phyloP scores from a whole-genome alignment of 108 stramenopile genomes.

The Cyclotella kingstonii region DNA sequence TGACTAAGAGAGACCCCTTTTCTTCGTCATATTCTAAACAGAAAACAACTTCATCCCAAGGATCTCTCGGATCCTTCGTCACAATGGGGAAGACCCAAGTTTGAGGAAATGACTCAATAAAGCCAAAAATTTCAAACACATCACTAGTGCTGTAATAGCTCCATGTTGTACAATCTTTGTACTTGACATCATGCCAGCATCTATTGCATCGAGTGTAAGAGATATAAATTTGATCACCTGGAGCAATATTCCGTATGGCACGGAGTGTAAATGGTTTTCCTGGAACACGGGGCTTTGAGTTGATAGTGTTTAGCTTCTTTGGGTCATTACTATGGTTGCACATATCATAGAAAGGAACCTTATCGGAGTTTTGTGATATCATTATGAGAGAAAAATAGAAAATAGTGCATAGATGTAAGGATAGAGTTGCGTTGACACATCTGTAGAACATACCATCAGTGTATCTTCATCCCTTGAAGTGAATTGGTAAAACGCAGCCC shows the following conservation, averaged over 20 bases:
- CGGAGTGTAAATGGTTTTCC: slow-evolving; percentile 28
- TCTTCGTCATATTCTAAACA: slow-evolving; percentile 30
- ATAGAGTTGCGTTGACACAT: no score
- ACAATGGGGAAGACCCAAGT: slow-evolving; percentile 28
- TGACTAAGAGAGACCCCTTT: slow-evolving; percentile 12
- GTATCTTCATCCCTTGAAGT: slow-evolving; percentile 43
- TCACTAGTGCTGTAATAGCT: slow-evolving; percentile 24
- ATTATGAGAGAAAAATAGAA: no score
- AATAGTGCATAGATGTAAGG: no score
- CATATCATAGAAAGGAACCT: slow-evolving; percentile 47
- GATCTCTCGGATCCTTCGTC: slow-evolving; percentile 1
- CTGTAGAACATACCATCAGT: slow-evolving; percentile 37
- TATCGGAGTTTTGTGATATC: background rate
- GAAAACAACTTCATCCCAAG: slow-evolving; percentile 34
- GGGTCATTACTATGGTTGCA: slow-evolving; percentile 46
- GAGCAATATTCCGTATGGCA: slow-evolving; percentile 20
- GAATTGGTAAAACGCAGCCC: slow-evolving; percentile 42
- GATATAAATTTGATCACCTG: slow-evolving; percentile 40
- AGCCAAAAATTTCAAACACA: slow-evolving; percentile 38
- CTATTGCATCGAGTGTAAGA: slow-evolving; percentile 46
- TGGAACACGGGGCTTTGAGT: slow-evolving; percentile 6
- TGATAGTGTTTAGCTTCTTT: slow-evolving; percentile 34
- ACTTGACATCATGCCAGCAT: slow-evolving; percentile 29
- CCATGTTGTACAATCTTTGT: slow-evolving; percentile 30
- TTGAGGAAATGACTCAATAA: slow-evolving; percentile 46